Evolutionary conservation across 1,284 basidiomycete species (phyloP), one percentile per base, ranked within the genome.

Genomic region (Melanopsichium pennsylvanicum): DNA sequence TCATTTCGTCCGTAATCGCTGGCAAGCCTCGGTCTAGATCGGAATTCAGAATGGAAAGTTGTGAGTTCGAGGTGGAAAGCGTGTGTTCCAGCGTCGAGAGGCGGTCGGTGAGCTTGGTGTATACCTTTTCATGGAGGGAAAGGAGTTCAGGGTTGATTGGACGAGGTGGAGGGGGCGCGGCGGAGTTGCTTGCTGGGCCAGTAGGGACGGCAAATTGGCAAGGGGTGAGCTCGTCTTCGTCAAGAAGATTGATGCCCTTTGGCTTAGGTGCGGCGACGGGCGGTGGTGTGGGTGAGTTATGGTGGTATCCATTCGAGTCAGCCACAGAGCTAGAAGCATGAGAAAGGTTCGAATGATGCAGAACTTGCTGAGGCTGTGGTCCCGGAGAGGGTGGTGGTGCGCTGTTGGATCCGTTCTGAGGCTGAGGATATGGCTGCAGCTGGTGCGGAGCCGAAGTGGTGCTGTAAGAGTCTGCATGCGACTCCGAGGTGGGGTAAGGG

Each of bases 1-100:
- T 90, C 88, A 92, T 93, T 84, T 99, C 96, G 83, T 99, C 96
- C 41, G 88, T 86, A 60, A 99, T 91, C 5, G 94, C 94, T 15
- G 93, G 93, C 78, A 90, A 89, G 3, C 94, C 96, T 40, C 89
- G 86, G 39, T 91, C 86, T 57, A 98, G 86, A 83, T 97, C 93
- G 37, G 86, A 83, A 71, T 91, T 88, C 58, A 94, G 87, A 34
- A 90, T 87, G 39, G 88, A 86, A 40, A 97, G 85, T 32, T 91
- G 88, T 70, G 89, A 86, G 29, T 88, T 86, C 72, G 92, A 89
- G 27, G 87, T 82, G 16, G 85, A 83, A 52, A 93, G 85, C 11
- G 87, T 87, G 35, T 87, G 84, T 5, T 87, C 82, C 12, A 94
- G 83, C 9, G 87, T 86, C 29, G 86, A 83, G 38, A 93, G 85